phyloP scores from a whole-genome alignment of 2,329 filamentous ascomycete genomes.

The Fusarium ambrosium region DNA sequence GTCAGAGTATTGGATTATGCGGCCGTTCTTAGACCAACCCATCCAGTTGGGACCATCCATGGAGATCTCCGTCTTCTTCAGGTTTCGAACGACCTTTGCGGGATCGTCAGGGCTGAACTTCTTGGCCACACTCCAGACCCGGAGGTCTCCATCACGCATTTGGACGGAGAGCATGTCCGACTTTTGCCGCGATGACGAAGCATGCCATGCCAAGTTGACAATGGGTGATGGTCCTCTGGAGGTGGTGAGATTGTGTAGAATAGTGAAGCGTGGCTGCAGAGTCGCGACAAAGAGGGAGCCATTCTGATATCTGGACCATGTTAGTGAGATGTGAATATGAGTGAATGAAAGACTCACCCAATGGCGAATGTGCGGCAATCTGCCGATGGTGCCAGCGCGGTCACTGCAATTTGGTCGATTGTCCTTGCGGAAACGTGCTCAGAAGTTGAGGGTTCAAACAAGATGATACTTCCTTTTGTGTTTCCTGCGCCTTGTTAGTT shows the following conservation, averaged over 20 bases:
- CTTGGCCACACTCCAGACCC: conserved; percentile 97
- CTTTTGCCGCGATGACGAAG: conserved; percentile 94
- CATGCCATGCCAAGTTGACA: conserved; percentile 91
- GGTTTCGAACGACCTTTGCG: conserved; percentile 88
- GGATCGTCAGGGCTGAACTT: conserved; percentile 77
- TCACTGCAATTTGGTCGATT: conserved; percentile 92
- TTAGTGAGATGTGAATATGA: conserved; percentile 20
- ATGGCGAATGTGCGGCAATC: conserved; percentile 97
- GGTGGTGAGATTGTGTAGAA: conserved; percentile 91
- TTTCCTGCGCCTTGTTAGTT: conserved; percentile 73
- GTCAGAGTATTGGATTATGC: conserved; percentile 92
- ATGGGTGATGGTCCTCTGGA: conserved; percentile 88
- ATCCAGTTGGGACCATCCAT: conserved; percentile 91
- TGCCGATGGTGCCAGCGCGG: conserved; percentile 87
- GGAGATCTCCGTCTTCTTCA: conserved; percentile 83
- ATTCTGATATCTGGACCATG: conserved; percentile 83
- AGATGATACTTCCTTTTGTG: conserved; percentile 89
- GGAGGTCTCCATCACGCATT: conserved; percentile 89
- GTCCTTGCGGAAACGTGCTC: conserved; percentile 94
- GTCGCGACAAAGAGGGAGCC: conserved; percentile 92
- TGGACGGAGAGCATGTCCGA: conserved; percentile 98
- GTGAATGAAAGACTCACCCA: conserved; percentile 71
- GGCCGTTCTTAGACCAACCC: conserved; percentile 97
- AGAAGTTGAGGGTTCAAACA: conserved; percentile 93
- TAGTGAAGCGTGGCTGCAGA: conserved; percentile 91